Base-by-base conservation (phyloP, 1,139 yeast species). In the Saccharomyces pastorianus region DNA sequence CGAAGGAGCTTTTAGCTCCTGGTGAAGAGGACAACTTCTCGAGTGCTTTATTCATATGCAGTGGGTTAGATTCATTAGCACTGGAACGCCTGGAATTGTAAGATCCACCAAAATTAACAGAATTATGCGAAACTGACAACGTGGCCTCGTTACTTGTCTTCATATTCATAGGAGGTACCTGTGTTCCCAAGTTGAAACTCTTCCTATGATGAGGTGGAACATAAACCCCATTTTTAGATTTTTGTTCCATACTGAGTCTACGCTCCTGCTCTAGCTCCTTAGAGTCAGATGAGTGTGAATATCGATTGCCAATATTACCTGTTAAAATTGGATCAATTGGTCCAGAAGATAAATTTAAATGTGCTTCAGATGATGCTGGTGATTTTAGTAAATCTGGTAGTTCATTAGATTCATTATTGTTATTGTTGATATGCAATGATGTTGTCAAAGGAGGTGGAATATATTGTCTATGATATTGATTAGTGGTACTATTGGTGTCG, bases 121-220 rank as follows among this genome's bases (percentile, higher is more conserved):
- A 50, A 51, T 66, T 64, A 41, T 57, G 55, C 5, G 60, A 52
- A 7, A 62, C 64, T 4, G 65, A 59, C 42, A 65, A 53, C 2
- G 62, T 58, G 7, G 64, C 62, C 41, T 64, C 69, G 41, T 59
- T 60, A 1, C 63, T 54, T 6, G 59, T 46, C 20, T 58, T 50
- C n/a, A 44, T 26, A 14, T 32, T 58, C 54, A 32, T 59, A 20
- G 29, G 20, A n/a, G 49, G 46, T 38, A 41, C 28, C 26, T 50
- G 50, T 6, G 47, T 47, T 41, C 50, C 53, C n/a, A 41, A 28
- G 38, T 51, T 47, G 46, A 46, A 58, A 49, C 67, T 70, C 56
- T 73, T 70, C 59, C 81, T 70, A 54, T 76, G 80, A 57, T 77
- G 81, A 11, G 81, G 81, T 31, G 80, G 80, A 14, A 77, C 70